phyloP scores from a whole-genome alignment of 176 grass and related monocot species.

The Panicum miliaceum region DNA sequence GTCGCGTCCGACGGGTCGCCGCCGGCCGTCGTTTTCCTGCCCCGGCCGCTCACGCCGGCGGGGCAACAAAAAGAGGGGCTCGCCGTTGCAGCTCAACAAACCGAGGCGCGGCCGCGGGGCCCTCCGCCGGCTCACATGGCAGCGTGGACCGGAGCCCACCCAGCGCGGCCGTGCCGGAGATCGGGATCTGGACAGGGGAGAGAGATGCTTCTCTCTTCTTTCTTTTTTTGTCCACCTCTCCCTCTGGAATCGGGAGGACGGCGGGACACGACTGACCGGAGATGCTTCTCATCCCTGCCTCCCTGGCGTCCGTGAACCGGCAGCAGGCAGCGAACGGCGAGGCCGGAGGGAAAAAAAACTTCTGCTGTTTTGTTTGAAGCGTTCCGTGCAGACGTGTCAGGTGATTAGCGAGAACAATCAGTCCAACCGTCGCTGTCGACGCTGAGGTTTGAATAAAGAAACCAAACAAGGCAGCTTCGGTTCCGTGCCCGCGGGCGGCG shows the following conservation, averaged over 20 bases:
- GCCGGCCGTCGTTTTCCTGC: not conserved
- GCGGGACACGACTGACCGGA: not conserved
- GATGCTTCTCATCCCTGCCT: conserved; percentile 6
- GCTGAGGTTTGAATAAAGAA: not conserved
- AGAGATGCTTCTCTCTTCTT: not conserved
- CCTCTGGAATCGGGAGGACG: not conserved
- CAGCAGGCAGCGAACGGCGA: not conserved
- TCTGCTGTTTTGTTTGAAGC: not conserved
- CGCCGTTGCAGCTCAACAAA: conserved; percentile 31
- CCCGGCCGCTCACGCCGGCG: not conserved
- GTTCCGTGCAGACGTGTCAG: not conserved
- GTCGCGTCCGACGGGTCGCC: not conserved
- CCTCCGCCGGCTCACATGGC: conserved; percentile 34
- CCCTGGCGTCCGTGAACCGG: not conserved
- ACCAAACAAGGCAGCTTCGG: not conserved
- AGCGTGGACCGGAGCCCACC: not conserved
- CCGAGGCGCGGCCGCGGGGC: not conserved
- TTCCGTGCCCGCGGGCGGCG: not conserved
- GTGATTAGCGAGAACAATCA: not conserved
- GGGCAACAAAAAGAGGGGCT: not conserved
- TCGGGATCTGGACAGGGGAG: conserved; percentile 23
- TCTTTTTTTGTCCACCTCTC: not conserved
- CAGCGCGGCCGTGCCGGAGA: conserved; percentile 26
- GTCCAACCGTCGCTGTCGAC: not conserved
- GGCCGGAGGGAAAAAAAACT: not conserved